Evolutionary conservation across 805 yeast genomes (phyloP).

Genomic region (Sugiyamaella chiloensis): DNA sequence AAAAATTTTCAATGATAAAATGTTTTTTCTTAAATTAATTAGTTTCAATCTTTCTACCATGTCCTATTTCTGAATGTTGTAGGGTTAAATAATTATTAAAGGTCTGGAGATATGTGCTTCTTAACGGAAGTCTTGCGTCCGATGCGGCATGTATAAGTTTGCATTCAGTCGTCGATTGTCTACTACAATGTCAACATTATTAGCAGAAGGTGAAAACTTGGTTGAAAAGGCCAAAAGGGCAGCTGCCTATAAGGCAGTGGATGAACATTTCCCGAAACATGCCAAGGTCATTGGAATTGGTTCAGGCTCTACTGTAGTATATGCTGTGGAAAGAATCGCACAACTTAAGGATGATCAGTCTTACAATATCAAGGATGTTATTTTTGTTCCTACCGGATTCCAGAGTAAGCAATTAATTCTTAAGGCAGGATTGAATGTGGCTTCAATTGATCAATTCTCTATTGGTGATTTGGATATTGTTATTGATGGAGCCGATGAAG

Average conservation of each 20-base stretch:
- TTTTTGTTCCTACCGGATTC: slow-evolving; percentile 95
- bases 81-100: too few species aligned
- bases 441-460: slow-evolving; percentile 71
- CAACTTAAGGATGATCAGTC: slow-evolving; percentile 43
- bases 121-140: not conserved
- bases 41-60: too few species aligned
- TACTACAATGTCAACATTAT: not conserved
- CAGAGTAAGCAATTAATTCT: slow-evolving; percentile 85
- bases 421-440: slow-evolving; percentile 73
- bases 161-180: not conserved
- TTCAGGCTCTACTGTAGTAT: slow-evolving; percentile 96
- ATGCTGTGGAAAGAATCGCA: slow-evolving; percentile 91
- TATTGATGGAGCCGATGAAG: slow-evolving; percentile 98
- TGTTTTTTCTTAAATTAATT: not conserved
- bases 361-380: slow-evolving; percentile 48
- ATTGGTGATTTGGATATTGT: slow-evolving; percentile 79
- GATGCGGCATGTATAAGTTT: not conserved
- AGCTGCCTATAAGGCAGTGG: slow-evolving; percentile 92
- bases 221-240: slow-evolving; percentile 82
- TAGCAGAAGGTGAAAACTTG: slow-evolving; percentile 24
- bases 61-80: too few species aligned
- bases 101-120: too few species aligned
- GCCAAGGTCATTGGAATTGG: slow-evolving; percentile 89
- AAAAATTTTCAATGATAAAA: too few species aligned
- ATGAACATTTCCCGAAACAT: slow-evolving; percentile 66